phyloP scores from a whole-genome alignment of 768 basidiomycete genomes.

The Boletus barrowsii region DNA sequence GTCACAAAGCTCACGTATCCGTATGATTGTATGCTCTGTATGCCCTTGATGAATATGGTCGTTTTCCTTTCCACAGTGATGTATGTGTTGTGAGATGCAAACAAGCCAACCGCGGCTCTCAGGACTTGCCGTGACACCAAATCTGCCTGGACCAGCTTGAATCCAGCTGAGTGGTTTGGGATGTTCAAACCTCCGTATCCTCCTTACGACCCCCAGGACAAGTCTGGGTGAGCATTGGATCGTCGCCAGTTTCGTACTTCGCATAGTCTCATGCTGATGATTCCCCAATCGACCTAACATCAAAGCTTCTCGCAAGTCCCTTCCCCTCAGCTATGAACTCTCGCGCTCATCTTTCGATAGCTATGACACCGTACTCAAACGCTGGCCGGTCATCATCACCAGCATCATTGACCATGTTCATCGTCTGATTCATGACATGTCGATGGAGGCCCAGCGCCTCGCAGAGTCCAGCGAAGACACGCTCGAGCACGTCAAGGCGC shows the following conservation, averaged over 20 bases:
- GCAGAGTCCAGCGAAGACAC: constrained; percentile 1
- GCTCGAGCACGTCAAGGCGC: constrained; percentile 19
- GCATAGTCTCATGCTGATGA: neutral
- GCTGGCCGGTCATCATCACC: constrained; percentile 87
- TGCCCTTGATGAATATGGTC: neutral
- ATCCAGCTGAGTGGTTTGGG: neutral
- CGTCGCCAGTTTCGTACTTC: neutral
- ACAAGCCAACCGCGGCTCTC: neutral
- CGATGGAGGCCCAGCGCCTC: constrained; percentile 36
- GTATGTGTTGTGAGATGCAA: too few species aligned
- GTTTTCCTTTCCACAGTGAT: neutral
- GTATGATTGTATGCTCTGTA: constrained; percentile 5
- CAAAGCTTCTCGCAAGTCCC: constrained; percentile 62
- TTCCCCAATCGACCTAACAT: neutral
- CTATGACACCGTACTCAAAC: constrained; percentile 72
- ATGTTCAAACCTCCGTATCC: constrained; percentile 55
- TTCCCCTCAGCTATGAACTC: neutral
- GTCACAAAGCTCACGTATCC: neutral
- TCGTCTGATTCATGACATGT: constrained; percentile 61
- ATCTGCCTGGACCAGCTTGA: neutral
- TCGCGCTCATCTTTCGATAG: constrained; percentile 34
- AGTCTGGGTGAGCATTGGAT: constrained; percentile 44
- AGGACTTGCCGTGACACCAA: neutral
- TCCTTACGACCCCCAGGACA: constrained; percentile 76
- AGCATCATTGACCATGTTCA: constrained; percentile 74